phyloP scores from a whole-genome alignment of 768 basidiomycete species.

The Dacryopinax primogenitus region DNA sequence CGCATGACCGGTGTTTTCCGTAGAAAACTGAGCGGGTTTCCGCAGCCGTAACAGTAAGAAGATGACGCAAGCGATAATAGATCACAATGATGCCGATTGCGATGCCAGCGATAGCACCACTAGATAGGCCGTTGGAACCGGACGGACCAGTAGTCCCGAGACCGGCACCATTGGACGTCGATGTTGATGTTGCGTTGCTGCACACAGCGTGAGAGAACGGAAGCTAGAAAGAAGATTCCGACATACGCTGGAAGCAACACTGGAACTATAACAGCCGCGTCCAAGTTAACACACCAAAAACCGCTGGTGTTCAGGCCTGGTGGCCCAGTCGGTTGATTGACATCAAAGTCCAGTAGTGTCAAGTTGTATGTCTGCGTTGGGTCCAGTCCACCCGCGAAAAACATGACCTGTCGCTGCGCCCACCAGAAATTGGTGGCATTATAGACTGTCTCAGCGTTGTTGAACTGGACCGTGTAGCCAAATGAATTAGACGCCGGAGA shows the following conservation, averaged over 20 bases:
- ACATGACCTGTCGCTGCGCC: neutral
- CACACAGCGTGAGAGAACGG: neutral
- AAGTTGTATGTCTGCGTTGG: neutral
- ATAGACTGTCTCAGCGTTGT: neutral
- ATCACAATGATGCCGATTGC: neutral
- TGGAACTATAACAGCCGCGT: neutral
- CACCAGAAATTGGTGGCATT: neutral
- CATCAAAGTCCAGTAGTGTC: neutral
- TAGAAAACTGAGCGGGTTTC: neutral
- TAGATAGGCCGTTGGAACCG: neutral
- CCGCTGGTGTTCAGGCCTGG: neutral
- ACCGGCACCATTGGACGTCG: neutral
- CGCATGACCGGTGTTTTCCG: neutral
- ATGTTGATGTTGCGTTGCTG: neutral
- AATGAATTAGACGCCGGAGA: neutral
- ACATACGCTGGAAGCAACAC: no score
- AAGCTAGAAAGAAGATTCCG: neutral
- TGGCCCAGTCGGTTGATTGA: neutral
- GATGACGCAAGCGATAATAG: neutral
- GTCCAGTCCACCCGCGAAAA: neutral
- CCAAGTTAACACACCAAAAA: neutral
- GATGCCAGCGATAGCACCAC: neutral
- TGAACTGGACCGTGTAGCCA: neutral
- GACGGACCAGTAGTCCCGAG: neutral
- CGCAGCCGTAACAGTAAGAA: neutral